These are phyloP conservation scores for Apophysomyces variabilis DNA, from an alignment of 371 early-diverging fungal species.

Conservation along the genomic window DNA sequence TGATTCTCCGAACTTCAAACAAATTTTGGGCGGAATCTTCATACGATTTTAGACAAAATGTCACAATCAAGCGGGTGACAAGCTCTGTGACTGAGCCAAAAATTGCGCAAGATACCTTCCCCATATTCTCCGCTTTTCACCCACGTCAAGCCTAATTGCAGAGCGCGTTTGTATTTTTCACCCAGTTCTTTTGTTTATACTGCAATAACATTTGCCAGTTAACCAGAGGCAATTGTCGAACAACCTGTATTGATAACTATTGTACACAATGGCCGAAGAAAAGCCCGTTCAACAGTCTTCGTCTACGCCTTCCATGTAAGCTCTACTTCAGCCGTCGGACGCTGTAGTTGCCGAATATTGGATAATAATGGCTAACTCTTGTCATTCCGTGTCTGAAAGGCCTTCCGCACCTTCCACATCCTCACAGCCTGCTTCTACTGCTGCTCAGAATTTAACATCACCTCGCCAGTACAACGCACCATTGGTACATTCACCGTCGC, in stretches of 20 bases:
- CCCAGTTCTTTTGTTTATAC: neutral
- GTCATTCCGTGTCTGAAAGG: neutral
- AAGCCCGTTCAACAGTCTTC: neutral
- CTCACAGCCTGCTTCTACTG: neutral
- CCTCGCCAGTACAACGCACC: neutral
- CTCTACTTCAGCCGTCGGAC: neutral
- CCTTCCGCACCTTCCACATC: neutral
- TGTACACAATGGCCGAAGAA: neutral
- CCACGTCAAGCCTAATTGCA: neutral
- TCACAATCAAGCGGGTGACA: too few relatives aligned
- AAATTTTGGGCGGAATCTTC: too few relatives aligned
- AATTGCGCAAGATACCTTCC: too few relatives aligned
- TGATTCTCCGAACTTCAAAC: too few relatives aligned
- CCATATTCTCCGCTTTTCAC: neutral
- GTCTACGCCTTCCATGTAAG: conserved; percentile 1
- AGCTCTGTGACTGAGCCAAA: too few relatives aligned
- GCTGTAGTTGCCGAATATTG: neutral
- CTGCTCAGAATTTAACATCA: neutral
- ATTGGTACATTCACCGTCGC: neutral
- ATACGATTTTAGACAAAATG: too few relatives aligned
- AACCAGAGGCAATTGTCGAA: neutral
- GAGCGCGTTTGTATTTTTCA: neutral
- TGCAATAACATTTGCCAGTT: neutral
- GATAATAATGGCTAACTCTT: neutral
- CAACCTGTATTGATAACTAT: neutral